Percentiles rank a stretch among this genome's conserved stretches.
Evolutionary conservation across 345 rosid genomes (phyloP).

Genomic region (Erysimum cheiranthoides): DNA sequence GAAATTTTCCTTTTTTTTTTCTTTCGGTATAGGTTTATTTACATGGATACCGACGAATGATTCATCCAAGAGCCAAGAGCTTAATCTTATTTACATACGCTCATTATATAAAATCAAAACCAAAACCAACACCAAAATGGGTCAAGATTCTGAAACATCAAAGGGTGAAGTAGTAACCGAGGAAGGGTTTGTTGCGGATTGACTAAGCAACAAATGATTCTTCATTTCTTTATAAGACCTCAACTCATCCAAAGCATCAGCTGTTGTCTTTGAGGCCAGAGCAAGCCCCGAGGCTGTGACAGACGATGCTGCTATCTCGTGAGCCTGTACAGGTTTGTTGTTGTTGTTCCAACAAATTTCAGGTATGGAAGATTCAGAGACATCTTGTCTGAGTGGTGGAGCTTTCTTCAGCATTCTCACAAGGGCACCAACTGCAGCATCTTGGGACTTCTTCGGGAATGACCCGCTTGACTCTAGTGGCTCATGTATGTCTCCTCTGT

Average conservation of each 20-base stretch:
- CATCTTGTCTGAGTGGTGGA: conserved; percentile 76
- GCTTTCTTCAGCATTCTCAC: conserved; percentile 88
- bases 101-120: neutral
- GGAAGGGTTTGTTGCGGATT: conserved; percentile 36
- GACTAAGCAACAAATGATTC: conserved; percentile 62
- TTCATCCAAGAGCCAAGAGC: conserved; percentile 13
- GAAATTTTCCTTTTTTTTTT: neutral
- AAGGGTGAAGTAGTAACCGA: conserved; percentile 37
- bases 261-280: conserved; percentile 65
- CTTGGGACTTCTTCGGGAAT: conserved; percentile 68
- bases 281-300: conserved; percentile 57
- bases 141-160: conserved; percentile 42
- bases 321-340: conserved; percentile 21
- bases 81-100: conserved; percentile 19
- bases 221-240: conserved; percentile 69
- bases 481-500: conserved; percentile 52
- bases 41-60: conserved; percentile 3
- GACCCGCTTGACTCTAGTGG: conserved; percentile 58
- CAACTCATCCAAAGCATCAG: conserved; percentile 92
- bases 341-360: conserved; percentile 42
- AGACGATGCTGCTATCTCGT: conserved; percentile 48
- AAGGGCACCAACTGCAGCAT: conserved; percentile 91
- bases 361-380: conserved; percentile 46
- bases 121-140: conserved; percentile 5
- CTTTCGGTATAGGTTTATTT: conserved; percentile 18